Conservation (phyloP, 352 stramenopile genomes). For the Globisporangium yorkense region DNA sequence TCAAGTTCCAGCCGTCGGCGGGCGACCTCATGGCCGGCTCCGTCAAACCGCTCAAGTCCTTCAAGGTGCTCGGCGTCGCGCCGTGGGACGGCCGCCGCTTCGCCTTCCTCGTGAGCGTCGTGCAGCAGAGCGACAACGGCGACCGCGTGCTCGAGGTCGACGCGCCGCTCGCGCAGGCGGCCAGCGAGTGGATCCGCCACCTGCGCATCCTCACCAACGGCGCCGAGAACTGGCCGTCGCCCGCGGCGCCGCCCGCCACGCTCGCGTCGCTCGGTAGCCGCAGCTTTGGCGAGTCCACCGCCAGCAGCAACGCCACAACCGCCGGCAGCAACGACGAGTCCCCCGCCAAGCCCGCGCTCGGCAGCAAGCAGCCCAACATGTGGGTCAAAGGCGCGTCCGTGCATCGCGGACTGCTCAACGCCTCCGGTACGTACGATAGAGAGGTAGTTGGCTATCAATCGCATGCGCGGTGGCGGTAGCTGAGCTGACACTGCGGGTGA, state of each 20-base stretch:
- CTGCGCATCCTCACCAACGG: constrained; percentile 44
- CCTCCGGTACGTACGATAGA: constrained; percentile 20
- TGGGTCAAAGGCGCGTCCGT: constrained; percentile 81
- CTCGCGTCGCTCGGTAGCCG: constrained; percentile 15
- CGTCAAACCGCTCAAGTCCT: constrained; percentile 57
- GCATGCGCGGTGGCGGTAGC: not conserved
- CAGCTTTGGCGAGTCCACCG: constrained; percentile 9
- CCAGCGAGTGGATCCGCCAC: constrained; percentile 73
- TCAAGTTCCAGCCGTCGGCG: constrained; percentile 82
- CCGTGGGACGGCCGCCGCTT: constrained; percentile 68
- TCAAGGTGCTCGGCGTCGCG: constrained; percentile 65
- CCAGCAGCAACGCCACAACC: constrained; percentile 3
- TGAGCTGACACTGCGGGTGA: too few species aligned
- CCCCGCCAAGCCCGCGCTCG: constrained; percentile 14
- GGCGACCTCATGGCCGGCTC: constrained; percentile 51
- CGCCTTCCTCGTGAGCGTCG: constrained; percentile 69
- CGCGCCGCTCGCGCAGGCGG: constrained; percentile 43
- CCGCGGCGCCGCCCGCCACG: constrained; percentile 13
- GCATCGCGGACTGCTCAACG: constrained; percentile 73
- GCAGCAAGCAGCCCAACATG: constrained; percentile 61
- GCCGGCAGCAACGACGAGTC: constrained; percentile 23
- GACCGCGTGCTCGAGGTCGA: constrained; percentile 80
- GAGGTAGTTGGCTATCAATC: too few species aligned
- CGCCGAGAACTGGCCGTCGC: constrained; percentile 25
- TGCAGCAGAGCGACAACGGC: constrained; percentile 57